Conservation (phyloP, 2,329 filamentous ascomycete species). For the Cordyceps cicadae region DNA sequence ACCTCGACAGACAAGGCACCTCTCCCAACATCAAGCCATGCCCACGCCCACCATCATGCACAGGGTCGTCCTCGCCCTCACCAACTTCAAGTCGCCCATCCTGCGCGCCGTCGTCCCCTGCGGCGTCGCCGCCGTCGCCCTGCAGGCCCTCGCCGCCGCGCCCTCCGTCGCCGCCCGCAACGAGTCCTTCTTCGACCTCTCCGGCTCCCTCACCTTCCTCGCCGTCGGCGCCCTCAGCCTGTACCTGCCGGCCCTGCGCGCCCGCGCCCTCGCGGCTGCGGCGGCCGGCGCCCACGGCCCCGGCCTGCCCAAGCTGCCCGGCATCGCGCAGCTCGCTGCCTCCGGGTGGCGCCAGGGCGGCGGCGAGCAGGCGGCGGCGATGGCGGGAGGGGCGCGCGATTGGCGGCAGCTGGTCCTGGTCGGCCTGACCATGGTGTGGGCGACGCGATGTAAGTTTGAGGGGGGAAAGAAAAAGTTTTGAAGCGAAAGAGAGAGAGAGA, state of each 20-base stretch:
- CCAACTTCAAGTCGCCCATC: slow-evolving; percentile 54
- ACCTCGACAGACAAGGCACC: no score
- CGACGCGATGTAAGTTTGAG: slow-evolving; percentile 40
- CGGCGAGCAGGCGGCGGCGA: not conserved
- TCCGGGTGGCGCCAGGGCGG: slow-evolving; percentile 22
- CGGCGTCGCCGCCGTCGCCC: slow-evolving; percentile 52
- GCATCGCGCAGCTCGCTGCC: slow-evolving; percentile 26
- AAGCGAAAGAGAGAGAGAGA: no score
- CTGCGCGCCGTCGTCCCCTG: slow-evolving; percentile 54
- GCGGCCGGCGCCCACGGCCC: slow-evolving; percentile 21
- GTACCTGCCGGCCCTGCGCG: slow-evolving; percentile 51
- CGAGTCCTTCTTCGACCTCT: slow-evolving; percentile 62
- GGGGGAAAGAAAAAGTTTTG: no score
- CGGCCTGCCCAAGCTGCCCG: slow-evolving; percentile 33
- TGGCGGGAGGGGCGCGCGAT: slow-evolving; percentile 28
- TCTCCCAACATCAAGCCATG: not conserved
- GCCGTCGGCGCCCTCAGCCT: slow-evolving; percentile 55
- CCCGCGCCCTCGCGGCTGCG: slow-evolving; percentile 37
- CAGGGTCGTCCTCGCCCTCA: slow-evolving; percentile 43
- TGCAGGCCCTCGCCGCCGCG: slow-evolving; percentile 54
- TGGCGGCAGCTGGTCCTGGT: slow-evolving; percentile 47
- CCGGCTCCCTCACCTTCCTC: slow-evolving; percentile 58
- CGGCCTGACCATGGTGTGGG: slow-evolving; percentile 45
- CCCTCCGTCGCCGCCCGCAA: slow-evolving; percentile 53
- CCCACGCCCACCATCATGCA: slow-evolving; percentile 4